phyloP scores from a whole-genome alignment of 1,284 basidiomycete species.

The Dichomitus squalens region DNA sequence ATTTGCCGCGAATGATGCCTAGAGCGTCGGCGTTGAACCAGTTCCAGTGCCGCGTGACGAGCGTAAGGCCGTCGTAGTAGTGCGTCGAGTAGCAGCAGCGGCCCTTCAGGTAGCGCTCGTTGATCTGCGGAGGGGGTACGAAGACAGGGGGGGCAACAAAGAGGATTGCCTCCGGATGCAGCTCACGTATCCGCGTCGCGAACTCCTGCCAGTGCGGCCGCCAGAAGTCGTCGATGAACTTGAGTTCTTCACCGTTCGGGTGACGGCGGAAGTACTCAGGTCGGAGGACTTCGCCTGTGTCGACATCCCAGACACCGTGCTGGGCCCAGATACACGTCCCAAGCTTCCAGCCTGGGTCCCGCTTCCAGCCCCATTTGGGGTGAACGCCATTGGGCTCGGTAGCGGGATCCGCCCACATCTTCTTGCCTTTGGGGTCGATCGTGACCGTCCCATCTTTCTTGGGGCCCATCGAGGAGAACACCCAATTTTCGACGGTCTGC shows the following conservation, averaged over 20 bases:
- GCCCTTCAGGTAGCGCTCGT: constrained; percentile 62
- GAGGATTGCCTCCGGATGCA: constrained; percentile 85
- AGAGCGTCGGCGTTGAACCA: constrained; percentile 98
- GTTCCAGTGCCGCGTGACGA: constrained; percentile 88
- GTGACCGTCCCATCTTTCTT: constrained; percentile 70
- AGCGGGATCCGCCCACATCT: constrained; percentile 67
- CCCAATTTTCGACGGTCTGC: constrained; percentile 86
- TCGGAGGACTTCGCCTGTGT: constrained; percentile 66
- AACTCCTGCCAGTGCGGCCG: constrained; percentile 76
- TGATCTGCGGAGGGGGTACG: constrained; percentile 71
- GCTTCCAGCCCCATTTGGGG: constrained; percentile 80
- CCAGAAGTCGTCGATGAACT: constrained; percentile 87
- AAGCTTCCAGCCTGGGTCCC: constrained; percentile 77
- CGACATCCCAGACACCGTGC: constrained; percentile 91
- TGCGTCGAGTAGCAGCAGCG: constrained; percentile 85
- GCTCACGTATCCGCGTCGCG: constrained; percentile 61
- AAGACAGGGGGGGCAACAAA: constrained; percentile 96
- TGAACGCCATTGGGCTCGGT: constrained; percentile 50
- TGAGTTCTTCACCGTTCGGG: constrained; percentile 42
- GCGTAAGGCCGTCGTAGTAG: constrained; percentile 93
- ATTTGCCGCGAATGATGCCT: constrained; percentile 88
- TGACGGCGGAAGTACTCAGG: constrained; percentile 76
- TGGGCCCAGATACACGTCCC: constrained; percentile 91
- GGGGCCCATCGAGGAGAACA: constrained; percentile 83
- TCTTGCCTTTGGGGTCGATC: constrained; percentile 83